These are phyloP conservation scores for Lagenidium giganteum DNA, from an alignment of 352 stramenopile genomes.

Conservation along the genomic window DNA sequence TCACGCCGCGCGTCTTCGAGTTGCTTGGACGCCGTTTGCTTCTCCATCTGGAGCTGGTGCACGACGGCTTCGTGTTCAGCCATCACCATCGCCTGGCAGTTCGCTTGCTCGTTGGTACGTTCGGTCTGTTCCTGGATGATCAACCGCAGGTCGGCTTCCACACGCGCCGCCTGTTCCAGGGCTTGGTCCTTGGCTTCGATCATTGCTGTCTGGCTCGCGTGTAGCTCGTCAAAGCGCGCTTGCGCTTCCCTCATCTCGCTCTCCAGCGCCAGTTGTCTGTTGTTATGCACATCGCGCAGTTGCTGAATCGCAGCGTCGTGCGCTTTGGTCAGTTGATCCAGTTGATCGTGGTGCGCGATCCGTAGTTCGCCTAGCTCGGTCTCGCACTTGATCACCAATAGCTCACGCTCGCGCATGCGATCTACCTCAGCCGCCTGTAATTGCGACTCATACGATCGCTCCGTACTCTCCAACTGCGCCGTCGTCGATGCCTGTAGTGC, in stretches of 20 bases:
- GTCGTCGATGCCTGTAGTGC: constrained; percentile 5
- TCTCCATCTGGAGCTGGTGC: constrained; percentile 19
- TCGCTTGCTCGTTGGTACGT: too few relatives aligned
- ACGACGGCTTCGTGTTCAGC: too few relatives aligned
- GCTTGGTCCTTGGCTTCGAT: too few relatives aligned
- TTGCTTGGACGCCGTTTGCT: constrained; percentile 3
- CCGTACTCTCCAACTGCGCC: constrained; percentile 6
- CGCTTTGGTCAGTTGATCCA: constrained; percentile 21
- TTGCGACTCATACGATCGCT: constrained; percentile 11
- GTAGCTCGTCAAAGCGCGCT: constrained; percentile 17
- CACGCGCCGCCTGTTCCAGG: too few relatives aligned
- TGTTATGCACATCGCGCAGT: constrained; percentile 35
- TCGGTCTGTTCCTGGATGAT: too few relatives aligned
- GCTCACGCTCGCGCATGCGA: constrained; percentile 14
- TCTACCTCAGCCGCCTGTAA: constrained; percentile 6
- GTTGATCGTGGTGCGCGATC: constrained; percentile 22
- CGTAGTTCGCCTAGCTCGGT: constrained; percentile 38
- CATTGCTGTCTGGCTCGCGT: constrained; percentile 16
- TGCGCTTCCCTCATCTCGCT: constrained; percentile 23
- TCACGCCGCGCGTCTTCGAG: constrained; percentile 26
- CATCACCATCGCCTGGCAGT: too few relatives aligned
- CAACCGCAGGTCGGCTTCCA: too few relatives aligned
- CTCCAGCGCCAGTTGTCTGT: constrained; percentile 35
- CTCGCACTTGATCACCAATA: constrained; percentile 32
- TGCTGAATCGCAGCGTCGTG: constrained; percentile 26